Conservation (phyloP, 345 rosid genomes). For the Syzygium aromaticum region DNA sequence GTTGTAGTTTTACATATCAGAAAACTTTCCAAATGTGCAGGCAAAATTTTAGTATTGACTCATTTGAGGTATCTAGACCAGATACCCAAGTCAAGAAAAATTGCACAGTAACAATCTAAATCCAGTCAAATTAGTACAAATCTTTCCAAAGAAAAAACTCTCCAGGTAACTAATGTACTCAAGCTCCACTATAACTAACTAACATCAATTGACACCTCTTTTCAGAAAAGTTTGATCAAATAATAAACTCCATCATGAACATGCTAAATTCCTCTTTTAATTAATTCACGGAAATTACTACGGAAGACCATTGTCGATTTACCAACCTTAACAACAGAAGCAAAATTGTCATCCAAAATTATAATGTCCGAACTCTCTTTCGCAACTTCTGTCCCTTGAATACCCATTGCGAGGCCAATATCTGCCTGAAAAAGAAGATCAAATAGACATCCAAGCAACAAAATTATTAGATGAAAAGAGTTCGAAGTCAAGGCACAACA, state of each 20-base stretch:
- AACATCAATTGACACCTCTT: background rate
- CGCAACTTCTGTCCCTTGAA: conserved; percentile 97
- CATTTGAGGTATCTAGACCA: background rate
- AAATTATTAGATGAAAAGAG: background rate
- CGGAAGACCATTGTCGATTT: background rate
- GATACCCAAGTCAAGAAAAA: background rate
- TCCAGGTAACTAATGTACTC: background rate
- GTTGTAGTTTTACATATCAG: background rate
- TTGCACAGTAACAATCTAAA: background rate
- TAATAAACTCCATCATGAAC: background rate
- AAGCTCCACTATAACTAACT: background rate
- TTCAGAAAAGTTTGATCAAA: background rate
- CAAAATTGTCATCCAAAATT: conserved; percentile 92
- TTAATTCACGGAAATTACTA: background rate
- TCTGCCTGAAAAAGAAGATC: conserved; percentile 44
- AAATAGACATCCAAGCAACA: background rate
- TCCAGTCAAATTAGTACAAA: background rate
- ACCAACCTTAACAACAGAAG: conserved; percentile 92
- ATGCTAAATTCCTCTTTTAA: background rate
- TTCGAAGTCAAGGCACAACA: background rate
- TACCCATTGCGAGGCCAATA: conserved; percentile 97
- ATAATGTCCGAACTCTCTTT: conserved; percentile 97
- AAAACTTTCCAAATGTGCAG: background rate
- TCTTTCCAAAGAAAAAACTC: background rate
- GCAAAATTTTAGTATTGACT: background rate